A percentile compares a stretch with the other conserved stretches of the same genome.
These are phyloP conservation scores for Phialocephala sp. DNA, from an alignment of 2,329 filamentous ascomycete species.

Conservation along the genomic window DNA sequence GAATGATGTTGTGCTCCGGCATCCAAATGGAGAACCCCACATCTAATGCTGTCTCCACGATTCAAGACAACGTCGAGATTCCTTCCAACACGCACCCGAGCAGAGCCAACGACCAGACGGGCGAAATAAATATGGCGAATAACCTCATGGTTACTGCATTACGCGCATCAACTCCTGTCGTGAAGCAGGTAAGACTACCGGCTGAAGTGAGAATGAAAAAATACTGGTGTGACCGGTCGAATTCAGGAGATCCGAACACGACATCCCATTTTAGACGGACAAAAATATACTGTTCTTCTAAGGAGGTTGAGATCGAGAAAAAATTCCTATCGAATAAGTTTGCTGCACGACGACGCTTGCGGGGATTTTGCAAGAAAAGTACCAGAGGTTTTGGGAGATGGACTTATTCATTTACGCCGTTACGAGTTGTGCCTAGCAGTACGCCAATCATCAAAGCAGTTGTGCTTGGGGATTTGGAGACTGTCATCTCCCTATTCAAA, in stretches of 20 bases:
- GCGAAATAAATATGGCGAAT: no score
- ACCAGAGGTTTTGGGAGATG: not conserved
- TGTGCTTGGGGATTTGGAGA: not conserved
- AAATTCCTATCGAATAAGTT: not conserved
- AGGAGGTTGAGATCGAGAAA: not conserved
- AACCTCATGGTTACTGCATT: no score
- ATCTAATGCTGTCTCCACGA: not conserved
- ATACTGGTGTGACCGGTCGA: not conserved
- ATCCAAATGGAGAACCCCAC: not conserved
- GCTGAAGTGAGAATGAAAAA: not conserved
- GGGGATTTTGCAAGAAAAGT: not conserved
- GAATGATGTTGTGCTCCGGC: not conserved
- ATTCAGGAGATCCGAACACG: not conserved
- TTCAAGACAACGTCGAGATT: not conserved
- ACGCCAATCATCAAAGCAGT: not conserved
- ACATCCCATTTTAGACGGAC: not conserved
- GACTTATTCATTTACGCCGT: not conserved
- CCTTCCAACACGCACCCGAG: no score
- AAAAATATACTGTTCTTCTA: not conserved
- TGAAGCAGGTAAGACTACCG: not conserved
- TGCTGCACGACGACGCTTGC: not conserved
- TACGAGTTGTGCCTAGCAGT: not conserved
- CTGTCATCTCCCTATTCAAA: not conserved
- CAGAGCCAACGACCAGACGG: no score
- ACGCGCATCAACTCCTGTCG: no score